A percentile compares a stretch with the other conserved stretches of the same genome.
Conservation (phyloP, 352 stramenopile species). For the Pythium dissotocum region DNA sequence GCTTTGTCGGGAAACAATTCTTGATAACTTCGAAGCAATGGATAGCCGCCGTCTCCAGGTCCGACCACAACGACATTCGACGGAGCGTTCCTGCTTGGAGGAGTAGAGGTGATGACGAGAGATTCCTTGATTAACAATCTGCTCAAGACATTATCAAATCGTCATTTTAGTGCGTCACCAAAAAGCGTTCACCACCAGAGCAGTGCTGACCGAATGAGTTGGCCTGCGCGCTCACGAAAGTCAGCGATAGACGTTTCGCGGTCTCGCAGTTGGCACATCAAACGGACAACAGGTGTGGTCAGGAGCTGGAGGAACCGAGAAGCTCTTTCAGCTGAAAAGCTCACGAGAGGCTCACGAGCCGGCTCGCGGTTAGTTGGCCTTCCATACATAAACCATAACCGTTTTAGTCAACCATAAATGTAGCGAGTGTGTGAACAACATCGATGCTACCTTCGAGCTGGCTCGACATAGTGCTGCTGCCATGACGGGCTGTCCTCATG, state of each 20-base stretch:
- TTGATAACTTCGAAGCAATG: conserved; percentile 12
- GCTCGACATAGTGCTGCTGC: not conserved
- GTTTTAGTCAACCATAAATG: not conserved
- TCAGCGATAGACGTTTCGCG: not conserved
- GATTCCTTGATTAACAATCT: not conserved
- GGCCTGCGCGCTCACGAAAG: conserved; percentile 4
- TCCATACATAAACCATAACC: not conserved
- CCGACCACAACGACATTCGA: not conserved
- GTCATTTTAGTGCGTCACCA: not conserved
- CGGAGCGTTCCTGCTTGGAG: not conserved
- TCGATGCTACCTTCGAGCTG: not conserved
- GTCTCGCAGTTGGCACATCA: conserved; percentile 1
- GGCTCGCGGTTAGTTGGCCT: not conserved
- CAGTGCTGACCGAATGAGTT: conserved; percentile 10
- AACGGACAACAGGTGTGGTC: not conserved
- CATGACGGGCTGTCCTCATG: not conserved
- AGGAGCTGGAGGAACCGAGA: not conserved
- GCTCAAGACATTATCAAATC: not conserved
- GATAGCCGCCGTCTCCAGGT: conserved; percentile 7
- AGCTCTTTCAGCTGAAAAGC: not conserved
- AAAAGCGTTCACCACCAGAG: not conserved
- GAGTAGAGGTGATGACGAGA: not conserved
- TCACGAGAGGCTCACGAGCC: not conserved
- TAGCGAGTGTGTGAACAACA: not conserved
- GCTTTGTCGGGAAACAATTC: conserved; percentile 7